These are phyloP conservation scores for Iberis pinnata DNA, from an alignment of 345 rosid genomes.

Conservation along the genomic window DNA sequence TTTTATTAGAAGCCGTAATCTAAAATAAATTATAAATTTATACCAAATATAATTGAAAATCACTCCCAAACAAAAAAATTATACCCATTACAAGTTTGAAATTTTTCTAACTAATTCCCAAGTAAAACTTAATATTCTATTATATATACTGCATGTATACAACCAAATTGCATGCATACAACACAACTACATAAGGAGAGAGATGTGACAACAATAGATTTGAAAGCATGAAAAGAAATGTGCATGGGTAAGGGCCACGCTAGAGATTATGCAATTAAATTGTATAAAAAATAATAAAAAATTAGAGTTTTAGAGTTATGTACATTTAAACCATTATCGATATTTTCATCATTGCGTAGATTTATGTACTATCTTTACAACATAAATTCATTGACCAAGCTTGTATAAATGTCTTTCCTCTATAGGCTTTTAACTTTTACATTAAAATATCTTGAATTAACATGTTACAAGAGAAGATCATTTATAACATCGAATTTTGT, in stretches of 20 bases:
- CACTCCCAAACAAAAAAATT: too few relatives aligned
- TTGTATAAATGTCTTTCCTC: constrained; percentile 21
- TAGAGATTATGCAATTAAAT: constrained; percentile 10
- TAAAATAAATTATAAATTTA: too few relatives aligned
- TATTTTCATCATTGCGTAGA: constrained; percentile 15
- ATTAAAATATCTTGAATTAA: constrained; percentile 22
- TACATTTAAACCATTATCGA: constrained; percentile 16
- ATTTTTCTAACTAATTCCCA: too few relatives aligned
- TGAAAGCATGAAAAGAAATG: constrained; percentile 30
- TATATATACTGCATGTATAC: constrained; percentile 8
- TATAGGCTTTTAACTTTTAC: too few relatives aligned
- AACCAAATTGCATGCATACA: neutral
- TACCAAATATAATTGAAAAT: too few relatives aligned
- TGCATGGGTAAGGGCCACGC: constrained; percentile 29
- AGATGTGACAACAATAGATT: constrained; percentile 22
- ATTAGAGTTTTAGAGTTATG: constrained; percentile 18
- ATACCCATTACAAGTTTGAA: too few relatives aligned
- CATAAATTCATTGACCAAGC: neutral
- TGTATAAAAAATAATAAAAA: neutral
- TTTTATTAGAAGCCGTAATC: too few relatives aligned
- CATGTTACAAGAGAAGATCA: constrained; percentile 21
- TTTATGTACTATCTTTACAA: neutral
- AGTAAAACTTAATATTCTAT: too few relatives aligned
- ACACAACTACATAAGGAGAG: constrained; percentile 1
- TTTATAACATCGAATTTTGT: constrained; percentile 31